Conservation (phyloP, 2,329 filamentous ascomycete genomes). For the Falciphora oryzae region DNA sequence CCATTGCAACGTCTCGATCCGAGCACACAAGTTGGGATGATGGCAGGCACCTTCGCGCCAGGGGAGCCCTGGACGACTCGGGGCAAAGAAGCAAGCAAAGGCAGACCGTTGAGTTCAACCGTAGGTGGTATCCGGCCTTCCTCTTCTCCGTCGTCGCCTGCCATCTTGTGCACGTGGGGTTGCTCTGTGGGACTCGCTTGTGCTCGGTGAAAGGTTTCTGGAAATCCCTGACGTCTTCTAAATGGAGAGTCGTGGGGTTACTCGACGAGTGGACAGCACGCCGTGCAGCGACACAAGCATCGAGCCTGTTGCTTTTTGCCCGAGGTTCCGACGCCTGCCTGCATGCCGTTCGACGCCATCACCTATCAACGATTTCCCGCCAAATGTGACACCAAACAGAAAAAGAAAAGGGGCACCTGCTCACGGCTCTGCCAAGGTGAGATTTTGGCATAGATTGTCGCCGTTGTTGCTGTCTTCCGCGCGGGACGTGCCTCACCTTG, state of each 20-base stretch:
- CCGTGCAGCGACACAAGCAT: not conserved
- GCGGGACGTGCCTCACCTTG: constrained; percentile 16
- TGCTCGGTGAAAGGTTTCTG: not conserved
- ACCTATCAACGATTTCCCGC: not conserved
- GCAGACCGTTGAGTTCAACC: not conserved
- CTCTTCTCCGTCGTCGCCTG: not conserved
- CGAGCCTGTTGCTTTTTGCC: too few species aligned
- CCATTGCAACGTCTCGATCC: too few species aligned
- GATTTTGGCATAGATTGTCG: not conserved
- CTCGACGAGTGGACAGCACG: too few species aligned
- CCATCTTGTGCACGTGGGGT: not conserved
- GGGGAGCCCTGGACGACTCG: too few species aligned
- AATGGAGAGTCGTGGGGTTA: not conserved
- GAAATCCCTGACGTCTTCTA: not conserved
- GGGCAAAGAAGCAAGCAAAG: too few species aligned
- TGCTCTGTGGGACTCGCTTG: not conserved
- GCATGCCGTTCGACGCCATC: too few species aligned
- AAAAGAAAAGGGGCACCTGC: not conserved
- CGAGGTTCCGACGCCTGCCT: not conserved
- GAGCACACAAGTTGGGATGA: too few species aligned
- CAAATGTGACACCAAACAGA: not conserved
- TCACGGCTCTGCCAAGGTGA: not conserved
- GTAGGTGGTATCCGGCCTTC: not conserved
- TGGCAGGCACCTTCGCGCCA: too few species aligned
- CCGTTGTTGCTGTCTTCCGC: not conserved